phyloP scores from a whole-genome alignment of 1,139 yeast species.

The Yamadazyma jaroonii region DNA sequence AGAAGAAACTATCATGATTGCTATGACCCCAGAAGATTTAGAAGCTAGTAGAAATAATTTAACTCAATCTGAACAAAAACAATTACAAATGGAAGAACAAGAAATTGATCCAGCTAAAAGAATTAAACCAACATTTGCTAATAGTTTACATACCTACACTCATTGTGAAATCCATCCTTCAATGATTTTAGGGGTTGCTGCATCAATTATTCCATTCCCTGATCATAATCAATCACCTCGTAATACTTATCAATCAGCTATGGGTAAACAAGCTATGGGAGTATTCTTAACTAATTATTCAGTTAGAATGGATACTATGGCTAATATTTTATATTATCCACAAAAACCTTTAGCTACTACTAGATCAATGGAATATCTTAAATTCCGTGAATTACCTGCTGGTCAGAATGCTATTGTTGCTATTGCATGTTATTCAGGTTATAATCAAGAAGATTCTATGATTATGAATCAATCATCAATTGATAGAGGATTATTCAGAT shows the following conservation, averaged over 20 bases:
- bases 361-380: constrained; percentile 96
- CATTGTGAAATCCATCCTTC: constrained; percentile 99
- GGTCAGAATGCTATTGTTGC: constrained; percentile 99
- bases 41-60: constrained; percentile 59
- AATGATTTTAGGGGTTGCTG: constrained; percentile 98
- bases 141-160: constrained; percentile 78
- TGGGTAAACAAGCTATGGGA: constrained; percentile 99
- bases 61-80: constrained; percentile 44
- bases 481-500: constrained; percentile 94
- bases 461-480: constrained; percentile 98
- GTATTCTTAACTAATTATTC: constrained; percentile 94
- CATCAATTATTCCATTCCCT: constrained; percentile 98
- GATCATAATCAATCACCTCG: constrained; percentile 99
- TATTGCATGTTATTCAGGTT: constrained; percentile 96
- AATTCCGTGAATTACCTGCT: constrained; percentile 97
- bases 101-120: constrained; percentile 80
- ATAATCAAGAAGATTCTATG: constrained; percentile 99
- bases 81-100: constrained; percentile 46
- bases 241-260: constrained; percentile 98
- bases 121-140: constrained; percentile 66
- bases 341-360: constrained; percentile 99
- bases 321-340: constrained; percentile 93
- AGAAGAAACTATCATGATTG: constrained; percentile 96
- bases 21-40: constrained; percentile 97
- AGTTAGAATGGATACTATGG: constrained; percentile 99